Evolutionary conservation across 257 asterid genomes (phyloP), one percentile per base, ranked within the genome.

Genomic region (Jacaranda copaia): DNA sequence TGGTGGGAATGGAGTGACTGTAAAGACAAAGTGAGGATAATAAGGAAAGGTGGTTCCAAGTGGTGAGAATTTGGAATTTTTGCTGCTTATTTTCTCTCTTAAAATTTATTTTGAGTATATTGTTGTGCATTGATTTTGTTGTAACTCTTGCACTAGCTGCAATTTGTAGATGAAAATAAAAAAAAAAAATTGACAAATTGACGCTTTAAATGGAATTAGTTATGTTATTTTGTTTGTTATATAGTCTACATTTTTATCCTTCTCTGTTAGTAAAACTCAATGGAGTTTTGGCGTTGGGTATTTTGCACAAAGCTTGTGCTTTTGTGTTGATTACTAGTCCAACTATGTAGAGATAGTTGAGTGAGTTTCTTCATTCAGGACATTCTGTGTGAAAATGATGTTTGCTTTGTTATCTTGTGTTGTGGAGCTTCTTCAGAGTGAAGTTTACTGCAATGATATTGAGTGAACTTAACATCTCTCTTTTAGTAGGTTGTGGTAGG

Each of bases 1-100:
- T n/a, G 98, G 96, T 15, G 88, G 88, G 45, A 65, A 40, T 68
- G 95, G 98, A 12, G 97, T 91, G 8, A 77, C 75, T 45, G 86
- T 93, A 53, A 81, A 87, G 88, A 84, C 84, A 63, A 89, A 89
- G 86, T 91, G 87, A 89, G 18, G 43, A 12, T 1, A 6, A 20
- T n/a, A 40, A 51, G 12, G 16, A 9, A 16, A 5, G 6, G 53
- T 59, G 1, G 5, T 55, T 11, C 10, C 12, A 51, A 51, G 16
- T 16, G 61, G 61, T 55, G 35, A 55, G 61, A 55, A 55, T n/a
- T 55, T 18, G 12, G 4, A 55, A 55, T 55, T 16, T 51, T 51
- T 51, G 57, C 32, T n/a, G 19, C 57, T 42, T 42, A 42, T 42
- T 42, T 42, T 42, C 14, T 4, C 1, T 52, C 57, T 14, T 52